A percentile compares a stretch with the other conserved stretches of the same genome.
Conservation (phyloP, 495 filamentous ascomycete species). For the Melanomma pulvis-pyrius region DNA sequence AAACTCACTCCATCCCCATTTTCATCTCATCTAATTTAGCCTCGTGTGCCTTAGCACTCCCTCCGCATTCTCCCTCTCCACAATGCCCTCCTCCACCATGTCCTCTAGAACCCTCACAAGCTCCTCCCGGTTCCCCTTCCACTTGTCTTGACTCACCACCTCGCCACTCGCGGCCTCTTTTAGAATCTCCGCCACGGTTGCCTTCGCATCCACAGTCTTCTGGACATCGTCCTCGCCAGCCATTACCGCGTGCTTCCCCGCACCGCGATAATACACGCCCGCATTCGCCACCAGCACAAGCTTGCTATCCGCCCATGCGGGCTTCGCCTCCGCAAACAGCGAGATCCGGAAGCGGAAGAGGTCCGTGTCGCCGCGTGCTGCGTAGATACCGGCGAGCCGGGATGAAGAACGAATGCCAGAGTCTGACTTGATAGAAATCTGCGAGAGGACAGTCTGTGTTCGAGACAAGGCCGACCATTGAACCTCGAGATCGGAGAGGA, state of each 20-base stretch:
- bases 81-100: slow-evolving; percentile 37
- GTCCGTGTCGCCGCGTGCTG: slow-evolving; percentile 65
- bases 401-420: slow-evolving; percentile 49
- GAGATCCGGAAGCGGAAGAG: slow-evolving; percentile 61
- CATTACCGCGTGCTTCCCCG: slow-evolving; percentile 52
- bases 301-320: slow-evolving; percentile 53
- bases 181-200: slow-evolving; percentile 48
- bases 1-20: neutral
- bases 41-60: neutral
- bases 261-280: slow-evolving; percentile 66
- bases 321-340: slow-evolving; percentile 51
- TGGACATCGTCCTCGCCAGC: slow-evolving; percentile 46
- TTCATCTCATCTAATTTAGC: neutral
- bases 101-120: slow-evolving; percentile 15
- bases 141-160: slow-evolving; percentile 3
- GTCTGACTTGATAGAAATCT: slow-evolving; percentile 58
- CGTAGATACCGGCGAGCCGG: slow-evolving; percentile 62
- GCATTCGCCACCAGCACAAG: slow-evolving; percentile 62
- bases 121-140: slow-evolving; percentile 22
- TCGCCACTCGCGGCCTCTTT: slow-evolving; percentile 9
- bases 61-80: slow-evolving; percentile 19
- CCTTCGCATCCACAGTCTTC: slow-evolving; percentile 38
- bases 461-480: slow-evolving; percentile 49
- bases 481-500: neutral
- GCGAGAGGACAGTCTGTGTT: slow-evolving; percentile 52